Base-by-base conservation (phyloP, 2,329 filamentous ascomycete species). In the Trichoderma sp. region DNA sequence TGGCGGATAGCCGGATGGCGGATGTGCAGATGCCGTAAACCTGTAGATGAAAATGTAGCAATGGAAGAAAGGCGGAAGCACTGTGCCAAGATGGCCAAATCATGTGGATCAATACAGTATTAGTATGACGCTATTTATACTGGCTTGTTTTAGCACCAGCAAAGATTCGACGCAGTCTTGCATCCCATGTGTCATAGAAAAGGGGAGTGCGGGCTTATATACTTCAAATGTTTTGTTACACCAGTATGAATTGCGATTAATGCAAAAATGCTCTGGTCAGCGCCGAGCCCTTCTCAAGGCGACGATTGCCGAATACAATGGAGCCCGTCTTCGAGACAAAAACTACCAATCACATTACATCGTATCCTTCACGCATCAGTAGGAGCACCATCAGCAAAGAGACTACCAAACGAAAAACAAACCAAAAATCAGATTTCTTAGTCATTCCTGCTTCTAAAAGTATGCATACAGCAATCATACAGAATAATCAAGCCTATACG, bases 391-490 rank as follows among this genome's bases (percentile, higher is more conserved):
- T 11, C 5, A 37, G 10, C 47, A 49, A 14, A 16, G 55, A 37
- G 55, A 24, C 10, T 13, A 2, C 6, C 43, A 53, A 31, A 53
- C 35, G 21, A 8, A 43, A 31, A 1, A n/a, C 14, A n/a, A 5
- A 43, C 19, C 21, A 55, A 64, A 64, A 29, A 27, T 37, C 53
- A 52, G 31, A 37, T 52, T 57, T 27, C 3, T 19, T 43, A 29
- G 29, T 33, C 64, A 16, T 21, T 10, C 37, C 55, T 59, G 31
- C 52, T 43, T 43, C 37, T 35, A 59, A 47, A 52, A 14, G 37
- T 63, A 68, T 58, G 52, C 60, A 68, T 70, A 70, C 64, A 70
- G 53, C 69, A 70, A 68, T 68, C 63, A 68, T 63, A 68, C 69
- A 70, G 29, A 58, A 43, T 21, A 40, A 62, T 19, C 21, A 47